A percentile compares a stretch with the other conserved stretches of the same genome.
These are phyloP conservation scores for Thraustochytrium sp. DNA, from an alignment of 352 stramenopile genomes.

Conservation along the genomic window DNA sequence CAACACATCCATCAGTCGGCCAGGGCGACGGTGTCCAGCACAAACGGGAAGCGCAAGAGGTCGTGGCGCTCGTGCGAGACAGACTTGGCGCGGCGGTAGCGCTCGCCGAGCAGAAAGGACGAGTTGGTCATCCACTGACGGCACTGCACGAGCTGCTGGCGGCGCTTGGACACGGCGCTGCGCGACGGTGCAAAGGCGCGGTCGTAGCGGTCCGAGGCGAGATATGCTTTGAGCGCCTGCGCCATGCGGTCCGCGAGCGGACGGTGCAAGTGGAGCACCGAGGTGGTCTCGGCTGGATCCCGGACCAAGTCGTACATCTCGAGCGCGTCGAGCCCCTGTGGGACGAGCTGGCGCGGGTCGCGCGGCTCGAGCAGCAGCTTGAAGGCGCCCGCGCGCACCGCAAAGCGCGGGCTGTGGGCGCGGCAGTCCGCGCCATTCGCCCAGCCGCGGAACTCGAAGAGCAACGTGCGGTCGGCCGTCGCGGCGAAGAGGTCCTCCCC, in stretches of 20 bases:
- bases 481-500: background rate
- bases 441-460: slow-evolving; percentile 31
- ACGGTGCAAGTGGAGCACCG: background rate
- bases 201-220: slow-evolving; percentile 9
- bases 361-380: slow-evolving; percentile 8
- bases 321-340: background rate
- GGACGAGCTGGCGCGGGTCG: background rate
- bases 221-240: background rate
- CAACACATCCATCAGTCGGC: too few species aligned
- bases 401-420: background rate
- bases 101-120: background rate
- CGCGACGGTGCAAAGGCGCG: background rate
- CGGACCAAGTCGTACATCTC: background rate
- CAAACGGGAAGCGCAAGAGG: background rate
- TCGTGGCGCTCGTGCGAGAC: background rate
- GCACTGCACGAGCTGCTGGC: slow-evolving; percentile 10
- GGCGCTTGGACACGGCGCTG: background rate
- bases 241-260: background rate
- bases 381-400: background rate
- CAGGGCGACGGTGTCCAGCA: too few species aligned
- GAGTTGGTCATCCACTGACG: background rate
- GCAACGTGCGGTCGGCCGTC: background rate
- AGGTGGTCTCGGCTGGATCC: background rate
- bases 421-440: slow-evolving; percentile 1
- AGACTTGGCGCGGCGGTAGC: background rate